Conservation (phyloP, 495 filamentous ascomycete genomes). For the Penicillium nucicola region DNA sequence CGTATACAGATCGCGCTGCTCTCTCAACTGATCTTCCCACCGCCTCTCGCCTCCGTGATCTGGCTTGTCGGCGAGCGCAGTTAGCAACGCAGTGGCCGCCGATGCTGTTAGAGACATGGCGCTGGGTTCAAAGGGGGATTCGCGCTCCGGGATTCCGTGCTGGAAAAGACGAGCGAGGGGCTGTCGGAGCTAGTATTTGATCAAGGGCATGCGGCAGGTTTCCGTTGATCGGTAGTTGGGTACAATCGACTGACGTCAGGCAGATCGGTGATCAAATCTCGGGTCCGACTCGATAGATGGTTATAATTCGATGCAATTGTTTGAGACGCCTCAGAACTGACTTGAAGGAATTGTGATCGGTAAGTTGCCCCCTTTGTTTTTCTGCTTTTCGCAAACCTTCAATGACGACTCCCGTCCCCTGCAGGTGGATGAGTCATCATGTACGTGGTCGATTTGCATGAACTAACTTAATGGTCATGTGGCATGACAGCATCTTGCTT, state of each 20-base stretch:
- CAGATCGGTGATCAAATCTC: neutral
- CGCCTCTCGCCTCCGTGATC: conserved; percentile 19
- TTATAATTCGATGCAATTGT: neutral
- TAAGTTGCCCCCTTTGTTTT: conserved; percentile 2
- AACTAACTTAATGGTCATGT: no score
- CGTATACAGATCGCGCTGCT: conserved; percentile 53
- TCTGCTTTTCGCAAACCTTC: conserved; percentile 1
- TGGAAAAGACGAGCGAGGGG: conserved; percentile 3
- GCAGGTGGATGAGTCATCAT: conserved; percentile 2
- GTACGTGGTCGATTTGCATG: neutral
- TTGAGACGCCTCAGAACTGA: neutral
- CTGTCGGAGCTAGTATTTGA: conserved; percentile 11
- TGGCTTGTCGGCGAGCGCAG: conserved; percentile 16
- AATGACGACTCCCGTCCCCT: neutral
- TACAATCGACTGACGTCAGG: conserved; percentile 31
- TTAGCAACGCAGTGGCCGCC: conserved; percentile 24
- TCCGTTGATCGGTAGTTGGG: conserved; percentile 1
- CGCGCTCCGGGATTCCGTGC: neutral
- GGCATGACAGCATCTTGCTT: neutral
- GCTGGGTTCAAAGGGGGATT: neutral
- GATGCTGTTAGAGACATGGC: conserved; percentile 36
- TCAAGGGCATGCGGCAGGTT: conserved; percentile 14
- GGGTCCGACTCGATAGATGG: neutral
- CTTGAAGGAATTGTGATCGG: neutral
- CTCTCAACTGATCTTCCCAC: conserved; percentile 35